phyloP scores from a whole-genome alignment of 2,329 filamentous ascomycete genomes.

The Scedosporium boydii region DNA sequence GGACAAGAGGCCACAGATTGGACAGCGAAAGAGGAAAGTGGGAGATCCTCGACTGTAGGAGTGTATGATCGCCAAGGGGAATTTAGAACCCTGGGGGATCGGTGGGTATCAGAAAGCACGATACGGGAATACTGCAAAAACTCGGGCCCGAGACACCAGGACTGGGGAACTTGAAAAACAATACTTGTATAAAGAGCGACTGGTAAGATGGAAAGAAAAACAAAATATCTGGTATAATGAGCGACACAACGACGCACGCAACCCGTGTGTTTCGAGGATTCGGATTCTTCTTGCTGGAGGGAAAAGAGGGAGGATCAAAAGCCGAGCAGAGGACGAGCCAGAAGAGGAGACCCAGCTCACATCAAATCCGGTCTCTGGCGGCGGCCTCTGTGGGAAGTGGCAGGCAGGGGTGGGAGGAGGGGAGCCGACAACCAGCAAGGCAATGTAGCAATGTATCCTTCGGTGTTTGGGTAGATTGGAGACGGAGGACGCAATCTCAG shows the following conservation, averaged over 20 bases:
- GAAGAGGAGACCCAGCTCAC: neutral
- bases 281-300: neutral
- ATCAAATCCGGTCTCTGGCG: too few relatives aligned
- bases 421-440: too few relatives aligned
- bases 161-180: neutral
- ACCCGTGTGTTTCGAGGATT: too few relatives aligned
- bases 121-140: neutral
- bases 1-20: neutral
- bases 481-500: too few relatives aligned
- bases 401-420: too few relatives aligned
- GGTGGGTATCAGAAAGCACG: slow-evolving; percentile 1
- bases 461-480: too few relatives aligned
- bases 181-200: slow-evolving; percentile 7
- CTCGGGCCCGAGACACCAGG: slow-evolving; percentile 5
- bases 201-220: neutral
- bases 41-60: slow-evolving; percentile 4
- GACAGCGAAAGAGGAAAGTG: neutral
- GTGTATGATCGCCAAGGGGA: slow-evolving; percentile 3
- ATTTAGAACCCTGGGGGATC: neutral
- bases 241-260: neutral
- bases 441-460: too few relatives aligned
- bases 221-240: neutral
- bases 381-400: too few relatives aligned
- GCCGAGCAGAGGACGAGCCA: neutral
- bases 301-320: neutral